Conservation (phyloP, 2,329 filamentous ascomycete species). For the Bipolaris zeicola region DNA sequence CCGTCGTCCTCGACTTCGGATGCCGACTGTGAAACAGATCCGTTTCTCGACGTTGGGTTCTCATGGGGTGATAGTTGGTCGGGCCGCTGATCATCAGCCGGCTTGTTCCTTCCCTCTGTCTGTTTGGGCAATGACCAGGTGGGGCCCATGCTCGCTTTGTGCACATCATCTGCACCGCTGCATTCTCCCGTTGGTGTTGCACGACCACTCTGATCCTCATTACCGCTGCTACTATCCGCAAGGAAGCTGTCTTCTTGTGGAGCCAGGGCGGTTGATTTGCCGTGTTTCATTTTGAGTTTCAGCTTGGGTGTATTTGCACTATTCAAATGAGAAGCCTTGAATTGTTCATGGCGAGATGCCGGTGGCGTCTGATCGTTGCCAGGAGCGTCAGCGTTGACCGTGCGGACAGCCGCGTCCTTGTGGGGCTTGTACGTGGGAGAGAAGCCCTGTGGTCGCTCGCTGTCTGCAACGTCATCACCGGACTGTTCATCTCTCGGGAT, state of each 20-base stretch:
- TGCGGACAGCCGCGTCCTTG: constrained; percentile 71
- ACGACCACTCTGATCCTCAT: constrained; percentile 52
- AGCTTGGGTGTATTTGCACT: constrained; percentile 43
- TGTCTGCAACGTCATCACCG: constrained; percentile 33
- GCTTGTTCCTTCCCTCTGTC: constrained; percentile 29
- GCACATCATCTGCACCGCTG: constrained; percentile 36
- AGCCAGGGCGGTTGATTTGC: constrained; percentile 25
- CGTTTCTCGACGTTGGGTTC: constrained; percentile 20
- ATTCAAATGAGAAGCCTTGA: constrained; percentile 29
- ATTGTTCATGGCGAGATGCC: constrained; percentile 34
- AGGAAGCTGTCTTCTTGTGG: constrained; percentile 56
- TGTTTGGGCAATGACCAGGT: constrained; percentile 31
- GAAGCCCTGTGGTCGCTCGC: constrained; percentile 63
- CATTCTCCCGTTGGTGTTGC: constrained; percentile 36
- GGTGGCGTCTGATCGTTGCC: constrained; percentile 31
- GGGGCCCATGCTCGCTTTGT: constrained; percentile 39
- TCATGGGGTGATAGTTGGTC: constrained; percentile 33
- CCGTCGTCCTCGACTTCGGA: constrained; percentile 48
- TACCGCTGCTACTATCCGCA: constrained; percentile 59
- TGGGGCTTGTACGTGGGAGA: constrained; percentile 77
- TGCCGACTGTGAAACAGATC: constrained; percentile 33
- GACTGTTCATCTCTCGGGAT: constrained; percentile 36
- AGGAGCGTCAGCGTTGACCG: constrained; percentile 60
- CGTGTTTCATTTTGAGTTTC: constrained; percentile 50
- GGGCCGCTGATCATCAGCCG: constrained; percentile 32